Conservation (phyloP, 768 basidiomycete species). For the Leccinum ochraceum region DNA sequence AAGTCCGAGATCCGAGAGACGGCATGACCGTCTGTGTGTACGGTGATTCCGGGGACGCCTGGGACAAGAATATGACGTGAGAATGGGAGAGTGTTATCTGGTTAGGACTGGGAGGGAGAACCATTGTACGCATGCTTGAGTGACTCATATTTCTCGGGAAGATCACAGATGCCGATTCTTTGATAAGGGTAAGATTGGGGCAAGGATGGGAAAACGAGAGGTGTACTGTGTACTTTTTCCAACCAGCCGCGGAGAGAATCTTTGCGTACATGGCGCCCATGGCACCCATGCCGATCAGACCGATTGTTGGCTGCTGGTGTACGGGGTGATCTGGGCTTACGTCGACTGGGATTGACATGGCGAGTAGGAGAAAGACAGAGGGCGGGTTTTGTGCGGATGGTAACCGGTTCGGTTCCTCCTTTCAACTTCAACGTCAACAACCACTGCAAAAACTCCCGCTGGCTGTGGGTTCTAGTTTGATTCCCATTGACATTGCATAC, state of each 20-base stretch:
- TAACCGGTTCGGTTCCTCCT: background rate
- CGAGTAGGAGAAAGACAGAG: background rate
- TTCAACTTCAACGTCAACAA: background rate
- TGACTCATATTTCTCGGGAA: slow-evolving; percentile 68
- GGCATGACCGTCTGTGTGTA: slow-evolving; percentile 78
- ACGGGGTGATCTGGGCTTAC: slow-evolving; percentile 36
- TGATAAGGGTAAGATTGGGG: background rate
- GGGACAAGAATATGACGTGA: slow-evolving; percentile 9
- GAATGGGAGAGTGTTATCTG: slow-evolving; percentile 2
- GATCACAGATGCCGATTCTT: slow-evolving; percentile 91
- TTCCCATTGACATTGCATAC: background rate
- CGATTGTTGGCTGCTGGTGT: slow-evolving; percentile 72
- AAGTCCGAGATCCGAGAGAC: slow-evolving; percentile 91
- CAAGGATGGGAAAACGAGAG: background rate
- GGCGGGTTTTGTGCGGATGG: background rate
- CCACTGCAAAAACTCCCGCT: background rate
- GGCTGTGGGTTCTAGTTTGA: background rate
- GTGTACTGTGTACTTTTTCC: slow-evolving; percentile 62
- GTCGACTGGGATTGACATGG: slow-evolving; percentile 25
- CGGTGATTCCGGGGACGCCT: slow-evolving; percentile 64
- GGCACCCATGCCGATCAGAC: slow-evolving; percentile 95
- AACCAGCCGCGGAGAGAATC: slow-evolving; percentile 74
- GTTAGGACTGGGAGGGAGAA: slow-evolving; percentile 24
- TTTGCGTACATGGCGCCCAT: slow-evolving; percentile 97
- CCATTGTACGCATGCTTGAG: slow-evolving; percentile 64